Conservation (phyloP, 257 asterid genomes). For the Salvia hispanica region DNA sequence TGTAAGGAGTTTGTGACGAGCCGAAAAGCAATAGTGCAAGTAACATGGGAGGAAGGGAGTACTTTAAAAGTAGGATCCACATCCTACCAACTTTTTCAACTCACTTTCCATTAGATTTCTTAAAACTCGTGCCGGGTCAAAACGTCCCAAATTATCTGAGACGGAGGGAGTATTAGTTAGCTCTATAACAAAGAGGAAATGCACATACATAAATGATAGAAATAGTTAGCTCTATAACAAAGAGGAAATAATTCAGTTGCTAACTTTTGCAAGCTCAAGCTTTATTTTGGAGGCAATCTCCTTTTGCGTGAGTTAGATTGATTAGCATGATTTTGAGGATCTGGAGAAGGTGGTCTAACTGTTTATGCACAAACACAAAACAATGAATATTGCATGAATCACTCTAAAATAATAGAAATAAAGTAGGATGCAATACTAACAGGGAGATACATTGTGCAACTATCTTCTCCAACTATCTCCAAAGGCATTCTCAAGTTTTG, state of each 20-base stretch:
- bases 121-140: too few relatives aligned
- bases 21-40: too few relatives aligned
- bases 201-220: slow-evolving; percentile 5
- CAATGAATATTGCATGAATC: slow-evolving; percentile 20
- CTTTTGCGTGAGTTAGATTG: slow-evolving; percentile 71
- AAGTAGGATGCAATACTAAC: slow-evolving; percentile 12
- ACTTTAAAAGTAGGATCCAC: too few relatives aligned
- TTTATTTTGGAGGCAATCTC: slow-evolving; percentile 72
- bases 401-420: slow-evolving; percentile 13
- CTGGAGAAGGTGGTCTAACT: slow-evolving; percentile 72
- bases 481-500: slow-evolving; percentile 80
- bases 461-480: slow-evolving; percentile 73
- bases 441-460: slow-evolving; percentile 73
- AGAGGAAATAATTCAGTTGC: slow-evolving; percentile 17
- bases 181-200: too few relatives aligned
- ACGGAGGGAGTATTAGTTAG: too few relatives aligned
- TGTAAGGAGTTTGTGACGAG: too few relatives aligned
- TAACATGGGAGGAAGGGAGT: too few relatives aligned
- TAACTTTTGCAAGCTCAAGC: slow-evolving; percentile 77
- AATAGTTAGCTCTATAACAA: slow-evolving; percentile 16
- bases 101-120: too few relatives aligned
- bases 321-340: slow-evolving; percentile 65
- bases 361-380: slow-evolving; percentile 32
- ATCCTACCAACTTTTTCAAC: too few relatives aligned
- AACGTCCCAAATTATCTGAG: too few relatives aligned